phyloP scores from a whole-genome alignment of 768 basidiomycete species.

The Serendipita sp. region DNA sequence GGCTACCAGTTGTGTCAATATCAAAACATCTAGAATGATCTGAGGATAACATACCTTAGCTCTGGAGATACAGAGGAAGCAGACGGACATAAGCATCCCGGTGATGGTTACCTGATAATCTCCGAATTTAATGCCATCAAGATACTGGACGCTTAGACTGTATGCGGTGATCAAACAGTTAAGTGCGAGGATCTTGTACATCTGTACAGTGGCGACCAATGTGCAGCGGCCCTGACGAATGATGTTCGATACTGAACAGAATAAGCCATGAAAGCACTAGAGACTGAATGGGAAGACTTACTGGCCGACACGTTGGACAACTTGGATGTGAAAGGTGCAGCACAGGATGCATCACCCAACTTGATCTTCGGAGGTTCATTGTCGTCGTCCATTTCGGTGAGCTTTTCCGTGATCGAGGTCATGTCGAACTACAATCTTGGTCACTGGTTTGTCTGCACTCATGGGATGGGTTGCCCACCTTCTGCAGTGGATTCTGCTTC shows the following conservation, averaged over 20 bases:
- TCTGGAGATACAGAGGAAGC: conserved; percentile 94
- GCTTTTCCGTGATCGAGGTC: conserved; percentile 57
- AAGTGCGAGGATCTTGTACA: conserved; percentile 98
- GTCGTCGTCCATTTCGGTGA: conserved; percentile 89
- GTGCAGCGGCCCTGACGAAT: conserved; percentile 98
- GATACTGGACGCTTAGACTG: conserved; percentile 89
- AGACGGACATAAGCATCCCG: conserved; percentile 94
- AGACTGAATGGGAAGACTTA: conserved; percentile 26
- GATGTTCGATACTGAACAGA: conserved; percentile 68
- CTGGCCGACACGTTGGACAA: conserved; percentile 92
- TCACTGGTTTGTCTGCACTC: conserved; percentile 1
- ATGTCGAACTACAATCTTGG: conserved; percentile 47
- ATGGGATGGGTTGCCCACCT: conserved; percentile 30
- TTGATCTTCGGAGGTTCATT: conserved; percentile 96
- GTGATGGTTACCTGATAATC: conserved; percentile 97
- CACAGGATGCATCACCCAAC: conserved; percentile 96
- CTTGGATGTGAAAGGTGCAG: conserved; percentile 97
- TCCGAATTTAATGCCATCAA: conserved; percentile 98
- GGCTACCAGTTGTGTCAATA: conserved; percentile 36
- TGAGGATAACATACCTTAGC: conserved; percentile 52
- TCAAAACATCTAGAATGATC: background rate
- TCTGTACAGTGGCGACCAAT: conserved; percentile 94
- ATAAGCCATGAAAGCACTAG: background rate
- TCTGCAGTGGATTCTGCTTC: conserved; percentile 78
- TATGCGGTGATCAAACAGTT: conserved; percentile 99